Evolutionary conservation across 2,329 filamentous ascomycete species (phyloP).

Genomic region (Apiospora hydei): DNA sequence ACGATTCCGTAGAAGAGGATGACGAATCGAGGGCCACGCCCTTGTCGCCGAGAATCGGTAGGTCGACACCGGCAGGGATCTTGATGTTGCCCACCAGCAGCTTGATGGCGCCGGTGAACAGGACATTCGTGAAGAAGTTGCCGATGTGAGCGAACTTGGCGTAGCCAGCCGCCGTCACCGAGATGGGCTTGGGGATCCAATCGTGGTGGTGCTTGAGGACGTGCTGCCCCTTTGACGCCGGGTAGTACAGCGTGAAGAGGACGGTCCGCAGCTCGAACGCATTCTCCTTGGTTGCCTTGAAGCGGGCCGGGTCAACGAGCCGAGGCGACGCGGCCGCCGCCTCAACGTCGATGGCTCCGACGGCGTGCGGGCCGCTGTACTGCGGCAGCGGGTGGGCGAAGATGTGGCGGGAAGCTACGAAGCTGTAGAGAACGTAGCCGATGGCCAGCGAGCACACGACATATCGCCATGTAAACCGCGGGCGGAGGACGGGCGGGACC

Average conservation of each 20-base stretch:
- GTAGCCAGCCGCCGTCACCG: slow-evolving; percentile 54
- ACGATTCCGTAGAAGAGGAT: not conserved
- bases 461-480: slow-evolving; percentile 46
- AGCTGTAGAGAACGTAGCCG: slow-evolving; percentile 49
- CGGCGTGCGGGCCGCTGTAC: slow-evolving; percentile 53
- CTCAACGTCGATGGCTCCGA: slow-evolving; percentile 57
- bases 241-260: slow-evolving; percentile 59
- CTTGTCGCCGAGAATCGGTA: slow-evolving; percentile 44
- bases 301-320: slow-evolving; percentile 46
- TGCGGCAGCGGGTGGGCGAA: slow-evolving; percentile 52
- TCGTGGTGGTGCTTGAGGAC: slow-evolving; percentile 43
- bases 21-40: not conserved
- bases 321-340: slow-evolving; percentile 38
- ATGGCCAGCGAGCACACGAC: slow-evolving; percentile 38
- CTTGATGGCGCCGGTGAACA: slow-evolving; percentile 53
- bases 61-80: slow-evolving; percentile 57
- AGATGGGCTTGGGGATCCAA: slow-evolving; percentile 54
- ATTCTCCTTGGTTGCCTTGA: slow-evolving; percentile 45
- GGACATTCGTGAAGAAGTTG: slow-evolving; percentile 50
- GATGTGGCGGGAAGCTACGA: slow-evolving; percentile 48
- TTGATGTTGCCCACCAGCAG: slow-evolving; percentile 51
- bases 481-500: slow-evolving; percentile 36
- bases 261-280: slow-evolving; percentile 56
- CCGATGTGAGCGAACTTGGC: slow-evolving; percentile 53
- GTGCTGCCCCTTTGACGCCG: slow-evolving; percentile 40